Evolutionary conservation across 257 asterid species (phyloP).

Genomic region (Fraxinus quadrangulata): DNA sequence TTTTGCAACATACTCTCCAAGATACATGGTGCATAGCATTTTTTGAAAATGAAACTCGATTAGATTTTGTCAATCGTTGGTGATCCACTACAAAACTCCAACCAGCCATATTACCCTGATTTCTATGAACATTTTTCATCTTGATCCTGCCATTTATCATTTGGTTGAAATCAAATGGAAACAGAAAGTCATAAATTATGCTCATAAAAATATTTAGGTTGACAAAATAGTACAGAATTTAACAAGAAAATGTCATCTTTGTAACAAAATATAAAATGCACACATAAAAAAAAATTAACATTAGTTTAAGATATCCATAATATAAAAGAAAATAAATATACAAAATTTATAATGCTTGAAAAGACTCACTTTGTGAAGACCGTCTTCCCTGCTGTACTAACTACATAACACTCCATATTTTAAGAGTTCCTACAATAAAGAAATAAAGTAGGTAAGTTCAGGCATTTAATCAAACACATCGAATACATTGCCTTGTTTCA

Average conservation of each 20-base stretch:
- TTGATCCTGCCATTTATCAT: constrained; percentile 39
- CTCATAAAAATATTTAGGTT: neutral
- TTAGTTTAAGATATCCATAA: too few species aligned
- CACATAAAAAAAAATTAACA: neutral
- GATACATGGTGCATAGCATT: constrained; percentile 15
- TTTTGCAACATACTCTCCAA: constrained; percentile 47
- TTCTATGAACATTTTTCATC: constrained; percentile 29
- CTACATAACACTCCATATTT: constrained; percentile 49
- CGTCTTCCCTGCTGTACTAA: constrained; percentile 35
- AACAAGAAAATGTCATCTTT: neutral
- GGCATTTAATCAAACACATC: constrained; percentile 24
- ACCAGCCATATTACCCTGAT: constrained; percentile 28
- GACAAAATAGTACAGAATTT: neutral
- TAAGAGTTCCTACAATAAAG: constrained; percentile 27
- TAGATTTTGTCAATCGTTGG: constrained; percentile 29
- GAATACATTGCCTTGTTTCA: neutral
- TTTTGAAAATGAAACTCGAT: constrained; percentile 32
- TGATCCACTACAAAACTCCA: constrained; percentile 26
- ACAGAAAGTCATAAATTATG: constrained; percentile 3
- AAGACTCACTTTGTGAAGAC: constrained; percentile 45
- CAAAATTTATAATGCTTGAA: neutral
- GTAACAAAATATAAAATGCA: neutral
- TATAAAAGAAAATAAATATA: neutral
- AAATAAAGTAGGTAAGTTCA: constrained; percentile 10
- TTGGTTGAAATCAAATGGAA: neutral